Percentiles rank a stretch among this genome's conserved stretches.
Evolutionary conservation across 225 moss, liverwort and hornwort species (phyloP).

Genomic region (Lunularia cruciata): DNA sequence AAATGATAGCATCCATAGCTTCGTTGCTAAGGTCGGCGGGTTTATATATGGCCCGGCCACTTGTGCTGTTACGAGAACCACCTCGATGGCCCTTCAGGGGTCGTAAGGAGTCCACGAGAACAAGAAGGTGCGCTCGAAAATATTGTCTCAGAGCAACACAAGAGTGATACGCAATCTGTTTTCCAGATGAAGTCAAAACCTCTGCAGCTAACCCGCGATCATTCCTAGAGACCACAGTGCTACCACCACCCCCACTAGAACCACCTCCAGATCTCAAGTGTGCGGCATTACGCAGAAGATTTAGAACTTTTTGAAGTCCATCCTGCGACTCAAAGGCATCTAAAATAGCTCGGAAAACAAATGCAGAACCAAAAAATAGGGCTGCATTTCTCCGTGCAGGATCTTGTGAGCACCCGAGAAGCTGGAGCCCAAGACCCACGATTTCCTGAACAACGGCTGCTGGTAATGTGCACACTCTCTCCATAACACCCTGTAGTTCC

Average conservation of each 20-base stretch:
- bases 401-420: constrained; percentile 85
- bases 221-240: constrained; percentile 63
- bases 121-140: constrained; percentile 85
- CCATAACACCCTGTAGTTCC: constrained; percentile 91
- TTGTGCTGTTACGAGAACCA: constrained; percentile 73
- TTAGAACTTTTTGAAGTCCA: constrained; percentile 80
- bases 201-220: constrained; percentile 92
- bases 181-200: constrained; percentile 94
- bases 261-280: constrained; percentile 91
- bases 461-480: constrained; percentile 93
- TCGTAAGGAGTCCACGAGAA: constrained; percentile 82
- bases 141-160: constrained; percentile 91
- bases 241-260: constrained; percentile 58
- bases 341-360: constrained; percentile 87
- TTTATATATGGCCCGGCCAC: constrained; percentile 83
- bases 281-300: constrained; percentile 83
- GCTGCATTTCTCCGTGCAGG: constrained; percentile 91
- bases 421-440: constrained; percentile 80
- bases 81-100: constrained; percentile 86
- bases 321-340: constrained; percentile 96
- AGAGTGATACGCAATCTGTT: constrained; percentile 93
- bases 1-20: constrained; percentile 89
- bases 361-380: constrained; percentile 88
- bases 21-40: constrained; percentile 95
- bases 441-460: constrained; percentile 78